phyloP scores from a whole-genome alignment of 1,284 basidiomycete species.

The Pseudozyma sp. region DNA sequence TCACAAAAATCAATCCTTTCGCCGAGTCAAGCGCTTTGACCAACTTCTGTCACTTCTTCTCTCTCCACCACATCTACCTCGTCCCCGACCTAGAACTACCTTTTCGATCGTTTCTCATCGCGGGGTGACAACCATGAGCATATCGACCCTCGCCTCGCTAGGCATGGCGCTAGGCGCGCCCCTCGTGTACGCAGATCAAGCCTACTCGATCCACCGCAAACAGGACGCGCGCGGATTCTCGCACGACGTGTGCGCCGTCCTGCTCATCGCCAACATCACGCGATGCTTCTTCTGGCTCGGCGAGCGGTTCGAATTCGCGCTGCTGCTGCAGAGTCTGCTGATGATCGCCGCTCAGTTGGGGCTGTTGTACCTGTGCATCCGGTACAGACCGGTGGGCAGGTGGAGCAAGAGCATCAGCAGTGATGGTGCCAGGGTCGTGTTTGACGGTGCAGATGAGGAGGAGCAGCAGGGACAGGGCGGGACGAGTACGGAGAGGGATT shows the following conservation, averaged over 20 bases:
- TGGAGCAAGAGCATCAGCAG: constrained; percentile 40
- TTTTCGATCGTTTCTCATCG: no score
- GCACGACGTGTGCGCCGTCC: constrained; percentile 60
- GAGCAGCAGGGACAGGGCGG: background rate
- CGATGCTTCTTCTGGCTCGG: constrained; percentile 79
- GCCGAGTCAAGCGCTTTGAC: no score
- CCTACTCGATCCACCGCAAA: constrained; percentile 58
- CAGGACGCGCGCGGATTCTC: constrained; percentile 83
- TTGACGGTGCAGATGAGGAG: constrained; percentile 18
- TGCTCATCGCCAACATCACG: constrained; percentile 61
- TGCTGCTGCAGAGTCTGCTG: constrained; percentile 69
- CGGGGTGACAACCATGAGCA: no score
- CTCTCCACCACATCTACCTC: no score
- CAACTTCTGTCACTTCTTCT: no score
- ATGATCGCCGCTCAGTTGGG: constrained; percentile 71
- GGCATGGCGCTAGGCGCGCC: constrained; percentile 60
- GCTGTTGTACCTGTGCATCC: constrained; percentile 72
- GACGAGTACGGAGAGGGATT: constrained; percentile 3
- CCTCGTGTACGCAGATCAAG: constrained; percentile 62
- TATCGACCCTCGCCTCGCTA: constrained; percentile 39
- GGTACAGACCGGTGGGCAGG: constrained; percentile 67
- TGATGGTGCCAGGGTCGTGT: constrained; percentile 40
- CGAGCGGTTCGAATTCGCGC: constrained; percentile 79
- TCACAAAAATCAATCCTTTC: no score
- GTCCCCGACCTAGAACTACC: no score